These are phyloP conservation scores for Wickerhamiella alocasiicola DNA, from an alignment of 805 yeast species.

Conservation along the genomic window DNA sequence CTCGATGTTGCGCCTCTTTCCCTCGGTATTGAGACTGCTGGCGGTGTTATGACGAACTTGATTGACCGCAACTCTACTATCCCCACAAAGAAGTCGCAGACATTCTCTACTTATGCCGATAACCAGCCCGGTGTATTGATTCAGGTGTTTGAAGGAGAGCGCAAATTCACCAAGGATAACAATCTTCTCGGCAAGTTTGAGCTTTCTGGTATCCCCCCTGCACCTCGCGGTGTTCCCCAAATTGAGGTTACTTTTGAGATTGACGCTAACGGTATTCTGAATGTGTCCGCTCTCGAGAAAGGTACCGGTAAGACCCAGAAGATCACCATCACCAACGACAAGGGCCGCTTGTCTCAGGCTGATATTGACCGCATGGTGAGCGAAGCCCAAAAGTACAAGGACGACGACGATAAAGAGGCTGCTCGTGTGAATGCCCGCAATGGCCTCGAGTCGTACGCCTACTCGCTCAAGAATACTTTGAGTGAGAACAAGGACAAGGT, in stretches of 20 bases:
- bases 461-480: conserved; percentile 81
- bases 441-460: conserved; percentile 88
- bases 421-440: conserved; percentile 87
- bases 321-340: conserved; percentile 96
- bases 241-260: conserved; percentile 94
- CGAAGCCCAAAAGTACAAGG: conserved; percentile 96
- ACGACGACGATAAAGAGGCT: conserved; percentile 92
- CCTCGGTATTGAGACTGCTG: conserved; percentile 95
- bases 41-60: conserved; percentile 97
- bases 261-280: conserved; percentile 95
- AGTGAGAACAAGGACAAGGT: conserved; percentile 70
- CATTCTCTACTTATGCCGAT: conserved; percentile 93
- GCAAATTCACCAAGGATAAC: conserved; percentile 92
- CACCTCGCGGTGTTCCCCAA: conserved; percentile 98
- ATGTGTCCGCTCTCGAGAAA: conserved; percentile 93
- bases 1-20: conserved; percentile 97
- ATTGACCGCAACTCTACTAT: conserved; percentile 97
- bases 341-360: conserved; percentile 96
- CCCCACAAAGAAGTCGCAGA: conserved; percentile 94
- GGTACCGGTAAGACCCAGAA: conserved; percentile 96
- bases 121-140: conserved; percentile 98
- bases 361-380: conserved; percentile 96
- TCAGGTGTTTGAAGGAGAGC: conserved; percentile 97
- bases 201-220: conserved; percentile 93
- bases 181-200: conserved; percentile 95